phyloP scores from a whole-genome alignment of 169 alveolate genomes.

The Plasmodium gaboni region DNA sequence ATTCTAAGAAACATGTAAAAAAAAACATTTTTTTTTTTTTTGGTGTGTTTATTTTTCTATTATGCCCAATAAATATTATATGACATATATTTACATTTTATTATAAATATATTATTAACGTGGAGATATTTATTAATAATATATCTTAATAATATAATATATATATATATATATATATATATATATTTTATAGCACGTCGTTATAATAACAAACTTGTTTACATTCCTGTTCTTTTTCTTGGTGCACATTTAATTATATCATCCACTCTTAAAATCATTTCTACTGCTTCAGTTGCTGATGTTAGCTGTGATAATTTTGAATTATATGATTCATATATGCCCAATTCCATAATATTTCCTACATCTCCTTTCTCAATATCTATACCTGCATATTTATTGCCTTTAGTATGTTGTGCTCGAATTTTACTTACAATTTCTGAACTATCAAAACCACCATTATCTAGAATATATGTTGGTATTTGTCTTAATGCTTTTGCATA shows the following conservation, averaged over 20 bases:
- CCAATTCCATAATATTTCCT: conserved; percentile 95
- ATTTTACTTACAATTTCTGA: conserved; percentile 98
- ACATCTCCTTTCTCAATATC: conserved; percentile 94
- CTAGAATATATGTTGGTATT: conserved; percentile 97
- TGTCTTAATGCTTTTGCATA: conserved; percentile 97
- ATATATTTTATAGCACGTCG: too few relatives aligned
- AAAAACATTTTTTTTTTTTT: too few relatives aligned
- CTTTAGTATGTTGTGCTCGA: conserved; percentile 95
- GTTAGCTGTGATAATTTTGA: conserved; percentile 97
- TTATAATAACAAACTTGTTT: background rate
- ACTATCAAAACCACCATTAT: conserved; percentile 98
- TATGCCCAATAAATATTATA: too few relatives aligned
- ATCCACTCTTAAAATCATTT: conserved; percentile 98
- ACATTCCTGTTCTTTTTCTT: conserved; percentile 90
- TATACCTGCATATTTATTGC: conserved; percentile 92
- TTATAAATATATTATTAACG: too few relatives aligned
- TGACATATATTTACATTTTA: too few relatives aligned
- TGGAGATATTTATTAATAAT: too few relatives aligned
- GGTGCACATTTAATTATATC: conserved; percentile 99
- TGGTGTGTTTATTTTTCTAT: too few relatives aligned
- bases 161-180: too few relatives aligned
- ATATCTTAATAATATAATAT: too few relatives aligned
- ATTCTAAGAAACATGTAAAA: too few relatives aligned
- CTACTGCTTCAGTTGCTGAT: conserved; percentile 99
- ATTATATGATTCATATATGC: conserved; percentile 97